Evolutionary conservation across 1,284 basidiomycete species (phyloP), one percentile per base, ranked within the genome.

Genomic region (Ustilago sp.): DNA sequence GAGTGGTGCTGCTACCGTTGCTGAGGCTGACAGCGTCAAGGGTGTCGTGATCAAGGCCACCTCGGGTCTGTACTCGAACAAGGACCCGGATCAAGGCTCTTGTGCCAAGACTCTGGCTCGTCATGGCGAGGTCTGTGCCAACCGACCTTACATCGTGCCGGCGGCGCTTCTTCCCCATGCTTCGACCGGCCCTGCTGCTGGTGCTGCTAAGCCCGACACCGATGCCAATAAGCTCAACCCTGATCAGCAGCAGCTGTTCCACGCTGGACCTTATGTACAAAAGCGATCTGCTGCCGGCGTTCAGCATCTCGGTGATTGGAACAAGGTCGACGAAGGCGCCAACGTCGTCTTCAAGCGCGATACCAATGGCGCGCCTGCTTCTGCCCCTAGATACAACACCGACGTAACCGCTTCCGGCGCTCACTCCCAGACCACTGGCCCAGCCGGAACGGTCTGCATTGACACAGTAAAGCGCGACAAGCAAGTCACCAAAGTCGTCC

Each of bases 381-480:
- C 36, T 63, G n/a, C 47, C 35, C 34, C 50, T 32, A 13, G 8
- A 28, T 31, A 51, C 17, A 15, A 11, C 32, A 15, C 2, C 13
- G 48, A 59, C 35, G 9, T 28, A 9, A 41, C n/a, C 15, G 12
- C 13, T 1, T 39, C 48, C 4, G 31, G 23, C 11, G 1, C 13
- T 9, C 51, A 51, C 19, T 28, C 23, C 7, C 13, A 56, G 35
- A 23, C 23, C 48, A 34, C 15, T 15, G 19, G 32, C 12, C 50
- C 70, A 4, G 36, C 12, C 2, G 64, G 57, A 53, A 50, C 60
- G 8, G 17, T 74, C 31, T 74, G 72, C 52, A 62, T 74, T 38
- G 72, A 74, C 67, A 66, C 72, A 4, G 60, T 74, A 51, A 74
- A 74, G 57, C 65, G 72, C 31, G 72, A 74, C 45, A 31, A 52